Evolutionary conservation across 169 alveolate species (phyloP), one percentile per base, ranked within the genome.

Genomic region (Cryptosporidium sp.): DNA sequence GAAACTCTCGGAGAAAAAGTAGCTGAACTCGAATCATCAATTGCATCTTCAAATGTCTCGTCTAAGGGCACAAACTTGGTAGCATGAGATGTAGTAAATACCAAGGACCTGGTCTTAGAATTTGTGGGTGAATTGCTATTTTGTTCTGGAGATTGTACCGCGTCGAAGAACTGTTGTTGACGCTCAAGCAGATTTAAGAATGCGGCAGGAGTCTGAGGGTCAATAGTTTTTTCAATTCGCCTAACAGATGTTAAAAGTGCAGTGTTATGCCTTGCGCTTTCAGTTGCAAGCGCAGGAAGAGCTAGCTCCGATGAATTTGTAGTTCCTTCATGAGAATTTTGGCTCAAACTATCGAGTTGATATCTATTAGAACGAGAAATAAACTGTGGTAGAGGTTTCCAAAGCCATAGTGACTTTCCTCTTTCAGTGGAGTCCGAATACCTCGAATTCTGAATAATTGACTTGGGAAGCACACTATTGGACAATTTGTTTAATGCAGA

Each of bases 341-440:
- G 75, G 21, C 29, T 14, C 18, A 52, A 62, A 31, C 58, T 29
- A 29, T 80, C 89, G 10, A 80, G 39, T 37, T 65, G 52, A 62
- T 80, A 80, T 43, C 75, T 80, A 41, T 52, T 65, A 21, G 74
- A 58, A 21, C 89, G 59, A 37, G 89, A 43, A 16, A 80, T 80
- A 80, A 31, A 80, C 31, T 80, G 89, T 37, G 89, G 89, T n/a
- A 80, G 50, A 9, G 89, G 89, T 0, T 65, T 80, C 89, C 89
- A 80, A 26, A 80, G 89, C 89, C 89, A 80, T 8, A 80, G 52
- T 31, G 89, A 41, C 33, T 62, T 80, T 39, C 68, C 68, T 67
- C 89, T 80, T 21, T 80, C 89, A 37, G 67, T 31, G 7, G 89
- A 80, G n/a, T 80, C 75, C 1, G 73, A 65, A 43, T 21, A 45